Evolutionary conservation across 345 rosid genomes (phyloP), one percentile per base, ranked within the genome.

Genomic region (Lepidium didymum): DNA sequence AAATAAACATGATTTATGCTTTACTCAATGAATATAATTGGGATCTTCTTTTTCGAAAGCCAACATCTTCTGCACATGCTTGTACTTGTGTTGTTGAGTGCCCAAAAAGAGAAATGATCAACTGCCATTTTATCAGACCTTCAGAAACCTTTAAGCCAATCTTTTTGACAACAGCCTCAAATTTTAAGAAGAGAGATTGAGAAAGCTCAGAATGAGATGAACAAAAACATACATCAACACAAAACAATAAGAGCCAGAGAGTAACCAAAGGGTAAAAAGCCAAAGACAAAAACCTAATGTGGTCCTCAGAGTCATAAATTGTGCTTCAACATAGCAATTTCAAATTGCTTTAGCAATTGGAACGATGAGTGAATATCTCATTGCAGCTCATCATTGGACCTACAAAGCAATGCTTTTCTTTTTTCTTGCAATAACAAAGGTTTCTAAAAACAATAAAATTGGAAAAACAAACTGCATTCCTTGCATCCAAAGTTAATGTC

Each of bases 311-410:
- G 68, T 67, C 31, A 73, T 13, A 18, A 46, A 47, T 23, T 37
- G 43, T 43, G 49, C n/a, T 52, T 74, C 77, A 53, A 74, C 77
- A 74, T 53, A 36, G 62, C 78, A 74, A 10, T 11, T 42, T 56
- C 58, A 56, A 64, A 47, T 3, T 59, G 73, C 73, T 74, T 61
- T 52, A 67, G 78, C 58, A 74, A 74, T 74, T 67, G 78, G 78
- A 74, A 74, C 78, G 78, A 75, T 38, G 78, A 68, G 58, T 36
- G 34, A 27, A 37, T 44, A 52, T 9, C 63, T 67, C 78, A 59
- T 52, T 43, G 63, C 25, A 52, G 56, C 74, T 75, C 74, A 75
- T 75, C 78, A 75, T 15, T 21, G 69, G 78, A 68, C 13, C 57
- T 16, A 33, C 27, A 19, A 50, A 33, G 19, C 25, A 71, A 21